Evolutionary conservation across 2,329 filamentous ascomycete species (phyloP), one percentile per base, ranked within the genome.

Genomic region (Cladophialophora psammophila): DNA sequence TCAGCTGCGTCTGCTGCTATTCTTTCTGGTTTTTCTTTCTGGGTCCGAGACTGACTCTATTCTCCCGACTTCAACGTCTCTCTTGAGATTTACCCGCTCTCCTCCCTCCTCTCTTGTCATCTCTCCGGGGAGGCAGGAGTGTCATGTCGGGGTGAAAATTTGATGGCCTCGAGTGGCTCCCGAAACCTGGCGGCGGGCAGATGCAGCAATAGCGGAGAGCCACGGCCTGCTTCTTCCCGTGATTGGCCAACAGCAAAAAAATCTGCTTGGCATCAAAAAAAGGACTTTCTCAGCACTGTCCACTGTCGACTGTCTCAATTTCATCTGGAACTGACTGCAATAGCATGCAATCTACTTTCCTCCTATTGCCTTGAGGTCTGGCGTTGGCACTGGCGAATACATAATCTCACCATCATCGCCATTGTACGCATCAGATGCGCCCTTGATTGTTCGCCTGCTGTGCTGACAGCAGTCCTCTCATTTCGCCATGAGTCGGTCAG

Each of bases 371-470:
- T 50, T n/a, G 32, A 50, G 31, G 31, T 15, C 31, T 3, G 7
- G 10, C 7, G 40, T 32, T 10, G n/a, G 9, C 12, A 50, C 26
- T 48, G 31, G 31, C n/a, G 20, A 50, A n/a, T 48, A 61, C 9
- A 53, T 48, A 12, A 34, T 13, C n/a, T 34, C 45, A 50, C 26
- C 45, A 10, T 9, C 20, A 50, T 20, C 52, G 13, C 34, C 31
- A 5, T 9, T 15, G 18, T 10, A 53, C 60, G 56, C 53, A 34
- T 59, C 60, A 62, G 40, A 70, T 70, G 68, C 62, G 5, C 61
- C 50, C 54, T 35, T 70, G 66, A 70, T 48, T 58, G 20, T 32
- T 38, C 15, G 31, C 35, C 63, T 70, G 68, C 66, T 68, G 65
- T 40, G 18, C n/a, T n/a, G 36, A 63, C 66, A 53, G 66, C 63